These are phyloP conservation scores for Sisymbrium altissimum DNA, from an alignment of 345 rosid genomes.

Conservation along the genomic window DNA sequence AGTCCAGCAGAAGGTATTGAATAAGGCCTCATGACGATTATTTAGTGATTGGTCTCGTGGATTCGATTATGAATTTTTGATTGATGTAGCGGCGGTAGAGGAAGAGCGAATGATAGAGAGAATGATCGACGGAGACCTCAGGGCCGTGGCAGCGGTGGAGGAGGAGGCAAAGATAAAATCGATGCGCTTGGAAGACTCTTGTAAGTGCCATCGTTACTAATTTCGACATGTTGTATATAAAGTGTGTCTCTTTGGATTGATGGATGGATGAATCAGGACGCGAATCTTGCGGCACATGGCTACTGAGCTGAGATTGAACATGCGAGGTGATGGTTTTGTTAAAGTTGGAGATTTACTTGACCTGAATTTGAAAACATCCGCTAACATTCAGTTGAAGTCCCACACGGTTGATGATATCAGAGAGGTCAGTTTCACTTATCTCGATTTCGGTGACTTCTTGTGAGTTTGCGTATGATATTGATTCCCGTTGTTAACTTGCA, in stretches of 20 bases:
- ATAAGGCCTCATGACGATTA: neutral
- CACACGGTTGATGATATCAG: conserved; percentile 72
- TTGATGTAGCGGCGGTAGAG: conserved; percentile 43
- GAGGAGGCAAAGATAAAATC: conserved; percentile 52
- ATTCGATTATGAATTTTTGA: neutral
- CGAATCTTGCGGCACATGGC: conserved; percentile 78
- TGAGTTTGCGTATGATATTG: neutral
- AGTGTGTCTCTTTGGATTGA: neutral
- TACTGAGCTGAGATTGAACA: conserved; percentile 61
- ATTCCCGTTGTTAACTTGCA: conserved; percentile 30
- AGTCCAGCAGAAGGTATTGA: conserved; percentile 42
- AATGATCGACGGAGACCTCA: conserved; percentile 43
- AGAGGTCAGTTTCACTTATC: conserved; percentile 49
- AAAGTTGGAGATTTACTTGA: conserved; percentile 67
- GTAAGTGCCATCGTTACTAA: conserved; percentile 42
- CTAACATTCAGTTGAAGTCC: conserved; percentile 57
- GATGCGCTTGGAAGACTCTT: conserved; percentile 88
- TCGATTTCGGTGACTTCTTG: neutral
- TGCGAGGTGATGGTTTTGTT: conserved; percentile 78
- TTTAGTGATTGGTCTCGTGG: neutral
- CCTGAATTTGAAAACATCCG: conserved; percentile 68
- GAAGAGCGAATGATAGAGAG: conserved; percentile 40
- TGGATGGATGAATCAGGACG: conserved; percentile 50
- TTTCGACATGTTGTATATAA: neutral
- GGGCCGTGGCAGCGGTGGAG: conserved; percentile 40